Base-by-base conservation (phyloP, 1,139 yeast genomes). In the Wickerhamomyces sp. region DNA sequence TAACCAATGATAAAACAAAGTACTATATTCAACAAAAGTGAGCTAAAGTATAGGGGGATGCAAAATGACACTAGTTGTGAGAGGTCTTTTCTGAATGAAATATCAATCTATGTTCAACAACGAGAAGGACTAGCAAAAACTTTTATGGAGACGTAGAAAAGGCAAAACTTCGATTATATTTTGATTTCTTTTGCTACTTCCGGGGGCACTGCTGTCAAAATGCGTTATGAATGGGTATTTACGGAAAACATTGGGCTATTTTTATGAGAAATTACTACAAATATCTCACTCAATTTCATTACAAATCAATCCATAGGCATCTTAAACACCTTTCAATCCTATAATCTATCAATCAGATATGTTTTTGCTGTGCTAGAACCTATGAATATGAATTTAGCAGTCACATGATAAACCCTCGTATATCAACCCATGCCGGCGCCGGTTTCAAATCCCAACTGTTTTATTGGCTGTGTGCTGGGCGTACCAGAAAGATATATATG, bases 381-480 rank as follows among this genome's bases (percentile, higher is more conserved):
- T 18, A 18, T 5, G 23, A 18, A 18, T 34, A n/a, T 15, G 36
- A 14, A 3, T 10, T 4, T 18, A 3, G 7, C 4, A 3, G 36
- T 34, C 36, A 34, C 36, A 4, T 34, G 36, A 34, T 26, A 7
- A 5, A 10, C 10, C 23, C 23, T 18, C 23, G 23, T 18, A 18
- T 18, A 4, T 18, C 23, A 18, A 5, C 23, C 23, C 23, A 18
- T 18, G 23, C 23, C 51, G 51, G 51, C 43, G 40, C 51, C 51
- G 51, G 45, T 45, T 45, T 45, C 46, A 43, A 45, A 40, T 48
- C 42, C 37, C 41, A 27, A 45, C 32, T 14, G 27, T 41, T 36
- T 44, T 41, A 48, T 48, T 48, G 51, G 51, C 35, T 36, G 26
- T 10, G 26, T 41, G 39, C n/a, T 10, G 34, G 27, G 32, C 36